These are phyloP conservation scores for Candida mattraensis DNA, from an alignment of 805 yeast species.

Conservation along the genomic window DNA sequence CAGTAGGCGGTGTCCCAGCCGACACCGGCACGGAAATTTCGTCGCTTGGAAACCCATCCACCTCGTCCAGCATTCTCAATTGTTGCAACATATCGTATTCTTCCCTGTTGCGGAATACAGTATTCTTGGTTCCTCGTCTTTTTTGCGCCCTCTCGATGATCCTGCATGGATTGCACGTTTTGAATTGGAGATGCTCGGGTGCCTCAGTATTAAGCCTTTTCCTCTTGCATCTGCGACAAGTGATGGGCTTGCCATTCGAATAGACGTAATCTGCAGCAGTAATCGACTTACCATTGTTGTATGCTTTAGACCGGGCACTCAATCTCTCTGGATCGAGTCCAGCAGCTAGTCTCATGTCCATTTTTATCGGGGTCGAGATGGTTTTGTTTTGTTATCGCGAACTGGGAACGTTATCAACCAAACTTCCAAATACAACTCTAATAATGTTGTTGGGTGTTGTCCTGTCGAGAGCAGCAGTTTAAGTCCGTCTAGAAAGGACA, in stretches of 20 bases:
- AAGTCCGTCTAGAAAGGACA: no score
- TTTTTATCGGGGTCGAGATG: neutral
- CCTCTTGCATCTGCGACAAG: slow-evolving; percentile 58
- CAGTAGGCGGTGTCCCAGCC: neutral
- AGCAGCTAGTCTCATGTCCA: slow-evolving; percentile 19
- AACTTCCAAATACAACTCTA: no score
- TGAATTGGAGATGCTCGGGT: slow-evolving; percentile 54
- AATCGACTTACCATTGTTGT: slow-evolving; percentile 12
- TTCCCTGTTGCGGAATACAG: slow-evolving; percentile 19
- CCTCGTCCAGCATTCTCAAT: slow-evolving; percentile 14
- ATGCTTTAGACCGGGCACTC: slow-evolving; percentile 17
- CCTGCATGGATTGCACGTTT: slow-evolving; percentile 59
- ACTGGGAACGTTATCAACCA: no score
- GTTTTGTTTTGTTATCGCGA: slow-evolving; percentile 7
- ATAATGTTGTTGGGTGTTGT: no score
- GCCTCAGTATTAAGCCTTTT: slow-evolving; percentile 56
- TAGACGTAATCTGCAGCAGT: slow-evolving; percentile 21
- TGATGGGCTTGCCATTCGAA: slow-evolving; percentile 36
- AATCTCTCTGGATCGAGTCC: slow-evolving; percentile 19
- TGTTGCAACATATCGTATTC: slow-evolving; percentile 17
- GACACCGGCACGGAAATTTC: neutral
- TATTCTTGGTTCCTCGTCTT: slow-evolving; percentile 28
- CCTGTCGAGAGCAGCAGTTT: no score
- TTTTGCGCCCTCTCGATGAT: slow-evolving; percentile 49
- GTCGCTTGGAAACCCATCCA: slow-evolving; percentile 3